These are phyloP conservation scores for Pyrenochaeta sp. DNA, from an alignment of 2,329 filamentous ascomycete species.

Conservation along the genomic window DNA sequence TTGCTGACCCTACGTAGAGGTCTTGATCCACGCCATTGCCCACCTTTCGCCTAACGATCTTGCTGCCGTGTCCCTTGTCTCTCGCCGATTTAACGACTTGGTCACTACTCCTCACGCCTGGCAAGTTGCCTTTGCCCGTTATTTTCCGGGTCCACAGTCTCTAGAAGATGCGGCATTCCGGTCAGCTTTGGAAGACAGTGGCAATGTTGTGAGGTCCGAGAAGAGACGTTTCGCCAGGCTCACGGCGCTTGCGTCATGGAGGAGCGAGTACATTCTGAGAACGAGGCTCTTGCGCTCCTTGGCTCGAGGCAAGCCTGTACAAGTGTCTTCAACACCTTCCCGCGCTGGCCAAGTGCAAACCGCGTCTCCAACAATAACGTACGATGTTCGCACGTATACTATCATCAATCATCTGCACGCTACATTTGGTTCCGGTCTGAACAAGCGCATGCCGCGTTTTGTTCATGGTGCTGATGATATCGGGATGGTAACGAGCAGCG, in stretches of 20 bases:
- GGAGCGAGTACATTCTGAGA: conserved; percentile 91
- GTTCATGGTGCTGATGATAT: conserved; percentile 85
- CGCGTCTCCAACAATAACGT: conserved; percentile 79
- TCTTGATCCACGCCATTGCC: conserved; percentile 89
- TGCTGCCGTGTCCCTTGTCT: conserved; percentile 83
- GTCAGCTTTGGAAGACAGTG: conserved; percentile 54
- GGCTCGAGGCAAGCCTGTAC: conserved; percentile 78
- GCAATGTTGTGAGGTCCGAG: conserved; percentile 69
- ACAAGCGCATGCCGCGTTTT: conserved; percentile 78
- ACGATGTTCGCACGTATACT: conserved; percentile 83
- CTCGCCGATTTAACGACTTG: conserved; percentile 83
- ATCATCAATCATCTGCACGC: conserved; percentile 83
- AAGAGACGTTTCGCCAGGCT: conserved; percentile 83
- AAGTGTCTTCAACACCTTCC: conserved; percentile 62
- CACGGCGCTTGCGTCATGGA: conserved; percentile 87
- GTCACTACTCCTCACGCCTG: conserved; percentile 93
- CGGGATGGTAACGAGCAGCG: conserved; percentile 80
- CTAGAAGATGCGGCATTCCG: conserved; percentile 52
- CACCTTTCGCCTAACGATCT: conserved; percentile 88
- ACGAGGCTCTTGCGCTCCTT: conserved; percentile 85
- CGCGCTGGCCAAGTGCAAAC: conserved; percentile 68
- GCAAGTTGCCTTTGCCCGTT: conserved; percentile 90
- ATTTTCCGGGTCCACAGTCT: conserved; percentile 80
- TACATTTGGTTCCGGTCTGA: conserved; percentile 71
- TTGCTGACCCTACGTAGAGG: conserved; percentile 66